A percentile compares a stretch with the other conserved stretches of the same genome.
These are phyloP conservation scores for Brassica juncea DNA, from an alignment of 345 rosid species.

Conservation along the genomic window DNA sequence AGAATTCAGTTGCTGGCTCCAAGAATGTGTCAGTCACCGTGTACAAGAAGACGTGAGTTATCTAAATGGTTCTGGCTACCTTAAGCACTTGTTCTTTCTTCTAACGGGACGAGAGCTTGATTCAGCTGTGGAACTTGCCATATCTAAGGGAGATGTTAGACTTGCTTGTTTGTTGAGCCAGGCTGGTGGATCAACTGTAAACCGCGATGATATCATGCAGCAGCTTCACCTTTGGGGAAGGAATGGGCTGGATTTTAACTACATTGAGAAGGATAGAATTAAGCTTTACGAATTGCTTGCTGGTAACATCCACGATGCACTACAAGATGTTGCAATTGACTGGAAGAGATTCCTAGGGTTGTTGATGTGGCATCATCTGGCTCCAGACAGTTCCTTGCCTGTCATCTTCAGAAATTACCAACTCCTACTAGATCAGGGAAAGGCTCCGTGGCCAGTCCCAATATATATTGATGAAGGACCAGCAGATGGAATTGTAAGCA, in stretches of 20 bases:
- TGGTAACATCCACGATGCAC: conserved; percentile 73
- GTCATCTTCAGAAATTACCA: conserved; percentile 69
- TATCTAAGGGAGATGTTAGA: conserved; percentile 90
- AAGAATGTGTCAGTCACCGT: conserved; percentile 86
- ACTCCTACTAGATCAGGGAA: conserved; percentile 59
- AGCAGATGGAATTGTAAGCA: conserved; percentile 44
- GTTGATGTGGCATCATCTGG: conserved; percentile 88
- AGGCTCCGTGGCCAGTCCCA: conserved; percentile 84
- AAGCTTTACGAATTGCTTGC: conserved; percentile 90
- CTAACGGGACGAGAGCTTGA: conserved; percentile 84
- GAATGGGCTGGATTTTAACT: conserved; percentile 87
- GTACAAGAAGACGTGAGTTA: conserved; percentile 87
- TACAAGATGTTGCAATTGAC: conserved; percentile 63
- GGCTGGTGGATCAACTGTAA: conserved; percentile 84
- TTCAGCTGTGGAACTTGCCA: conserved; percentile 83
- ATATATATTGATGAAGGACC: conserved; percentile 88
- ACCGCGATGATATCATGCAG: conserved; percentile 62
- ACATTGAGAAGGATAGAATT: conserved; percentile 77
- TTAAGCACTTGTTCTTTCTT: conserved; percentile 75
- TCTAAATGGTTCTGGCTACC: conserved; percentile 71
- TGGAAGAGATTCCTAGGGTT: conserved; percentile 97
- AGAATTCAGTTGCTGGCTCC: conserved; percentile 91
- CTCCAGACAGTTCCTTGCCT: conserved; percentile 70
- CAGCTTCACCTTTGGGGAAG: conserved; percentile 88
- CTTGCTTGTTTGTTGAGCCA: conserved; percentile 94